Evolutionary conservation across 352 stramenopile genomes (phyloP).

Genomic region (Phytophthora ohioensis): DNA sequence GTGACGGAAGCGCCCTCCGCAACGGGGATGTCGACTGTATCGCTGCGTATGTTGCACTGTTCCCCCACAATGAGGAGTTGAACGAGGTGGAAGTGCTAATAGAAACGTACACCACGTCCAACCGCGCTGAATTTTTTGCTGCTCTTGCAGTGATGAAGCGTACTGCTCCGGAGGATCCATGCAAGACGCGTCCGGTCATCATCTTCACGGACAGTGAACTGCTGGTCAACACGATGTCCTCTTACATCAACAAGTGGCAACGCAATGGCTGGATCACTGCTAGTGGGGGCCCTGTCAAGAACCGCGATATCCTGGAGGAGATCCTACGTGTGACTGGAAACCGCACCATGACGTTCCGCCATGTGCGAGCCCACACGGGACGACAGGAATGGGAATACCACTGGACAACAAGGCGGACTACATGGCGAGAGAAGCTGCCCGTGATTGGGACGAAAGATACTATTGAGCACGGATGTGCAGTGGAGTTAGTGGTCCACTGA

Average conservation of each 20-base stretch:
- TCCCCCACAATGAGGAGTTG: conserved; percentile 59
- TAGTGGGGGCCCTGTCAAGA: conserved; percentile 16
- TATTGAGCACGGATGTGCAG: conserved; percentile 3
- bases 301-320: conserved; percentile 19
- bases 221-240: conserved; percentile 19
- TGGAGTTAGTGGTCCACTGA: too few species aligned
- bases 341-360: conserved; percentile 17
- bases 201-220: conserved; percentile 29
- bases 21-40: conserved; percentile 53
- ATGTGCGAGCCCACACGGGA: conserved; percentile 17
- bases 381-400: conserved; percentile 20
- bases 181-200: conserved; percentile 3
- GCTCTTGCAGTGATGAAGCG: conserved; percentile 14
- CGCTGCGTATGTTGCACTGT: conserved; percentile 67
- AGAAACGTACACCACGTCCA: conserved; percentile 28
- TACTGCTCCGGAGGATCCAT: conserved; percentile 8
- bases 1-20: conserved; percentile 63
- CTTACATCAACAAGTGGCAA: conserved; percentile 8
- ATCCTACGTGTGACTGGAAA: conserved; percentile 1
- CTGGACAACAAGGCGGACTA: conserved; percentile 18
- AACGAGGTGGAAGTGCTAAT: conserved; percentile 52
- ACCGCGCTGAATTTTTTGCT: conserved; percentile 17
- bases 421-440: conserved; percentile 5
- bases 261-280: conserved; percentile 17
- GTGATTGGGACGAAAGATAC: conserved; percentile 6